Evolutionary conservation across 805 yeast species (phyloP).

Genomic region (Candida oleophila): DNA sequence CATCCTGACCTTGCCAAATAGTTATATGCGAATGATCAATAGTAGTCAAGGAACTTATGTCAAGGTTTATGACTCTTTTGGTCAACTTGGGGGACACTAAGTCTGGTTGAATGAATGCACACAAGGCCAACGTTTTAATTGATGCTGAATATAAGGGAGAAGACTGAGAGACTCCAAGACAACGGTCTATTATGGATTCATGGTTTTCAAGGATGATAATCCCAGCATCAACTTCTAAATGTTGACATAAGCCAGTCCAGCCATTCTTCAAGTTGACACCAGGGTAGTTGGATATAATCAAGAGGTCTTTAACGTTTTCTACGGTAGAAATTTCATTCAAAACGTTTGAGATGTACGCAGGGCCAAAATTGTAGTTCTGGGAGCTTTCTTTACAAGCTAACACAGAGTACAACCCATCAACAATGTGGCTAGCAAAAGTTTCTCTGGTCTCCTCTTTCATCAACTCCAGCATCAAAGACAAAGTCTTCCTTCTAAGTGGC

Average conservation of each 20-base stretch:
- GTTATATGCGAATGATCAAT: conserved; percentile 50
- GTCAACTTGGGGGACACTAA: conserved; percentile 52
- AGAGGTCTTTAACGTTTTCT: conserved; percentile 10
- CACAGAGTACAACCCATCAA: neutral
- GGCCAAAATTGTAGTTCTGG: conserved; percentile 18
- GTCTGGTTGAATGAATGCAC: conserved; percentile 61
- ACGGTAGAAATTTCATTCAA: conserved; percentile 34
- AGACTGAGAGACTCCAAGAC: conserved; percentile 24
- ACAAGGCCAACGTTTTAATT: conserved; percentile 44
- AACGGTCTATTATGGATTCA: conserved; percentile 19
- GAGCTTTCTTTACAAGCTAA: conserved; percentile 8
- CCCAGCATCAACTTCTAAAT: conserved; percentile 60
- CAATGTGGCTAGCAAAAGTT: neutral
- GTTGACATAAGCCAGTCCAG: conserved; percentile 77
- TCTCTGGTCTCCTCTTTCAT: neutral
- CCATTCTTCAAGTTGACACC: conserved; percentile 40
- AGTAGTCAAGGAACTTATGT: conserved; percentile 25
- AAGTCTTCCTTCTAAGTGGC: conserved; percentile 22
- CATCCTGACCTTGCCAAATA: conserved; percentile 72
- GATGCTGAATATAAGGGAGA: conserved; percentile 53
- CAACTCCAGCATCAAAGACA: conserved; percentile 21
- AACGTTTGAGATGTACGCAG: conserved; percentile 32
- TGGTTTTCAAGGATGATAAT: conserved; percentile 38
- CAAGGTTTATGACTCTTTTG: conserved; percentile 28
- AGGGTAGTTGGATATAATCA: conserved; percentile 12